phyloP scores from a whole-genome alignment of 179 eudicot genomes.

The Spinacia oleracea region DNA sequence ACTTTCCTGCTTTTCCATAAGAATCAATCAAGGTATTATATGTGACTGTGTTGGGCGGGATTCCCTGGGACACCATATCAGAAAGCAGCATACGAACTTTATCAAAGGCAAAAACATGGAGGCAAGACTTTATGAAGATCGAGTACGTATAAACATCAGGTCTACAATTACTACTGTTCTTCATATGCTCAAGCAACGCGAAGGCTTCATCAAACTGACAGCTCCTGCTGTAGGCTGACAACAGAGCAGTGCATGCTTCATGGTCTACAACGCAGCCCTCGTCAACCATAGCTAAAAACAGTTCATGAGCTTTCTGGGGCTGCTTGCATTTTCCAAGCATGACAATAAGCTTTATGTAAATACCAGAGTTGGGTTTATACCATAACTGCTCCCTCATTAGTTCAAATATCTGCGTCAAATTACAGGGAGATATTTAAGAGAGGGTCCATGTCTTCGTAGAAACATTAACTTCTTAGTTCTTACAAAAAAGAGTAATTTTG shows the following conservation, averaged over 20 bases:
- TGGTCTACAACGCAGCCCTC: slow-evolving; percentile 66
- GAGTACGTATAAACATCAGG: slow-evolving; percentile 85
- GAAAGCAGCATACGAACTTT: slow-evolving; percentile 61
- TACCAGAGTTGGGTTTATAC: slow-evolving; percentile 75
- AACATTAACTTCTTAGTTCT: not conserved
- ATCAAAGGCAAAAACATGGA: slow-evolving; percentile 62
- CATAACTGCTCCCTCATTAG: slow-evolving; percentile 83
- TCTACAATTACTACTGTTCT: slow-evolving; percentile 51
- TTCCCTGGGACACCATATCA: slow-evolving; percentile 76
- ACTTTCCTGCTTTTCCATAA: slow-evolving; percentile 85
- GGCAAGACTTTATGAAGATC: slow-evolving; percentile 76
- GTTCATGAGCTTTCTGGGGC: slow-evolving; percentile 67
- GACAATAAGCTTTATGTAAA: slow-evolving; percentile 78
- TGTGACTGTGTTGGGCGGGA: slow-evolving; percentile 80
- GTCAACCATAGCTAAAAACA: slow-evolving; percentile 71
- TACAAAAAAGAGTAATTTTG: not conserved
- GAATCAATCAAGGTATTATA: slow-evolving; percentile 82
- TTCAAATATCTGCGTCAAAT: slow-evolving; percentile 66
- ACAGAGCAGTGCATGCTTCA: slow-evolving; percentile 83
- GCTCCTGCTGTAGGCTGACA: slow-evolving; percentile 90
- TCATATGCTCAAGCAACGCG: slow-evolving; percentile 75
- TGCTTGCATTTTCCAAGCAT: slow-evolving; percentile 97
- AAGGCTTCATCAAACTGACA: slow-evolving; percentile 67
- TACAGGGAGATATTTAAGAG: not conserved
- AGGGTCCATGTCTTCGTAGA: not conserved